Evolutionary conservation across 148 eudicot species (phyloP), one percentile per base, ranked within the genome.

Genomic region (Chenopodium album): DNA sequence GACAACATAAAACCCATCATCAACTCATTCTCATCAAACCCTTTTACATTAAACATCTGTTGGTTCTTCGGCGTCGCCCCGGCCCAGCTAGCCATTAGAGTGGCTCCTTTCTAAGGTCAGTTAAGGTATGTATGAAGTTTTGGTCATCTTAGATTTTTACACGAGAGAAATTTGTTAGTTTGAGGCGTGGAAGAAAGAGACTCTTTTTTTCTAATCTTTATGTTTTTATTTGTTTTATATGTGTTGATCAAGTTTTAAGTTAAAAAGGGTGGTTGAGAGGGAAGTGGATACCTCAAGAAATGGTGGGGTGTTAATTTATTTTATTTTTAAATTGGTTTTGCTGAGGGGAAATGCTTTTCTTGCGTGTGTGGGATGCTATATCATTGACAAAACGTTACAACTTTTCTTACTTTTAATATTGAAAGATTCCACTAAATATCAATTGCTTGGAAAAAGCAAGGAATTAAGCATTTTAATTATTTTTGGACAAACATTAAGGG

Each of bases 381-480:
- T 71, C 82, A 74, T 82, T 82, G 84, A 82, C 84, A 78, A 84
- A 79, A 80, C 86, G 84, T 84, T 76, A 64, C 86, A 84, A 32
- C 78, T 71, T 80, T 80, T 62, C 60, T 76, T 2, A 34, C 48
- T 60, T 84, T 59, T 0, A 59, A 77, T 32, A 69, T 71, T 70
- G 66, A 71, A 62, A 31, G 65, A 84, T 76, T 76, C 86, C 47
- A 73, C 26, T 80, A 37, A 11, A 19, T 37, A 1, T 12, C 34
- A 44, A 72, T 10, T 6, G 5, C 19, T 5, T 4, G n/a, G 7
- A 44, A 37, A 72, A 73, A 73, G 44, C 3, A 26, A 41, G 32
- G 62, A 41, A 44, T 22, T 13, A 44, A 6, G 26, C 66, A 76
- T 17, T 54, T 32, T 9, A 3, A 7, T 32, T 59, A 32, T 56